Base-by-base conservation (phyloP, 2,329 filamentous ascomycete species). In the Zalaria sp. region DNA sequence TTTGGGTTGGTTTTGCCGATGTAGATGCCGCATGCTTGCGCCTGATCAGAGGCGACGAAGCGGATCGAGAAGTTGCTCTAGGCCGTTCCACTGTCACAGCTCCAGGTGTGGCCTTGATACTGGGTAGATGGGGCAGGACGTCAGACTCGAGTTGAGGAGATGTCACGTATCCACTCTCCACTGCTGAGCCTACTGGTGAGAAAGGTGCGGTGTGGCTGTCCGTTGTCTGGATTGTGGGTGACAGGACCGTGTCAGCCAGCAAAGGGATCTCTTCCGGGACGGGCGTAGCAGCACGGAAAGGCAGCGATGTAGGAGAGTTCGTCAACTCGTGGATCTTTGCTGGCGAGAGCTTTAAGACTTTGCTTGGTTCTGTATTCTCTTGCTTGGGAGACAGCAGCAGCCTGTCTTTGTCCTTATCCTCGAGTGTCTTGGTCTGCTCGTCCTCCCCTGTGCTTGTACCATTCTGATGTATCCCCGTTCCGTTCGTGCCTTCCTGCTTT, bases 261-360 rank as follows among this genome's bases (percentile, higher is more conserved):
- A 40, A 44, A 5, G 47, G 42, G 3, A 50, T 53, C 35, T 62
- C 58, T 43, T 63, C 60, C 4, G 51, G 48, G 18, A 65, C 60
- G 4, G 56, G 58, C 4, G 59, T 53, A 5, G 62, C 61, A 9
- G 64, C 54, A 27, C 67, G 65, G 32, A 71, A 53, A 3, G 72
- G 69, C n/a, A 75, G 61, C 35, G 69, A 74, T 10, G 70, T 62
- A 5, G 71, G 69, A 8, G 72, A 71, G 10, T 65, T 61, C 4
- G 70, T 72, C 35, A 77, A 63, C 36, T 73, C 70, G 35, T 72
- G 64, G 3, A 77, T 69, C 53, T 74, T 66, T 34, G 64, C 64
- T 2, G 68, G 66, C 3, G 72, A 75, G 27, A 76, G 57, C 49
- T 72, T 76, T 44, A 71, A 54, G 3, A 68, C 54, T 46, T 60